Percentiles rank a stretch among this genome's conserved stretches.
These are phyloP conservation scores for Alloascoidea hylecoeti DNA, from an alignment of 805 yeast species.

Conservation along the genomic window DNA sequence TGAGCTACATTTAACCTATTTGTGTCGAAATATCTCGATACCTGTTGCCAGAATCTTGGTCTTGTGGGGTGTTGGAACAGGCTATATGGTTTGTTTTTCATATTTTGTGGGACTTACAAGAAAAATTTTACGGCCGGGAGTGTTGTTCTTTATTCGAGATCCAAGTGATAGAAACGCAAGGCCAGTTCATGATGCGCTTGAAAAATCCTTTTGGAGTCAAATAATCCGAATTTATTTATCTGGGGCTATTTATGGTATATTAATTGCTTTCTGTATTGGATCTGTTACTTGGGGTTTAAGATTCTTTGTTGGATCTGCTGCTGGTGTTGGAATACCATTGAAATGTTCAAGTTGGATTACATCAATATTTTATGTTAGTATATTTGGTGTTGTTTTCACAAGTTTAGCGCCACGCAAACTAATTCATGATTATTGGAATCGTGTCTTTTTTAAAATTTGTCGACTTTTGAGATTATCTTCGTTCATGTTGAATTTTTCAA, in stretches of 20 bases:
- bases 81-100: constrained; percentile 81
- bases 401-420: constrained; percentile 13
- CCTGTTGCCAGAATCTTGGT: constrained; percentile 14
- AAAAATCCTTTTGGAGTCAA: constrained; percentile 62
- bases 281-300: constrained; percentile 36
- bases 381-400: background rate
- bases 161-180: constrained; percentile 90
- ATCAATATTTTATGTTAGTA: background rate
- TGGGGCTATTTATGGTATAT: constrained; percentile 57
- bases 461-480: constrained; percentile 59
- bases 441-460: constrained; percentile 40
- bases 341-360: background rate
- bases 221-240: constrained; percentile 59
- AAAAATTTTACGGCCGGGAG: constrained; percentile 73
- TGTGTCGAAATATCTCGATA: constrained; percentile 5
- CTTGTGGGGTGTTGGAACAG: constrained; percentile 66
- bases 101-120: constrained; percentile 77
- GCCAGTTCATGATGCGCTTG: constrained; percentile 74
- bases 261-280: constrained; percentile 69
- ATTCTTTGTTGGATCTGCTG: constrained; percentile 8
- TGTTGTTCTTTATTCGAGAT: constrained; percentile 78
- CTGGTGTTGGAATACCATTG: constrained; percentile 1
- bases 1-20: constrained; percentile 4
- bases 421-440: constrained; percentile 36
- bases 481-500: constrained; percentile 54